Percentiles rank a stretch among this genome's conserved stretches.
Conservation (phyloP, 495 filamentous ascomycete genomes). For the Massariosphaeria phaeospora region DNA sequence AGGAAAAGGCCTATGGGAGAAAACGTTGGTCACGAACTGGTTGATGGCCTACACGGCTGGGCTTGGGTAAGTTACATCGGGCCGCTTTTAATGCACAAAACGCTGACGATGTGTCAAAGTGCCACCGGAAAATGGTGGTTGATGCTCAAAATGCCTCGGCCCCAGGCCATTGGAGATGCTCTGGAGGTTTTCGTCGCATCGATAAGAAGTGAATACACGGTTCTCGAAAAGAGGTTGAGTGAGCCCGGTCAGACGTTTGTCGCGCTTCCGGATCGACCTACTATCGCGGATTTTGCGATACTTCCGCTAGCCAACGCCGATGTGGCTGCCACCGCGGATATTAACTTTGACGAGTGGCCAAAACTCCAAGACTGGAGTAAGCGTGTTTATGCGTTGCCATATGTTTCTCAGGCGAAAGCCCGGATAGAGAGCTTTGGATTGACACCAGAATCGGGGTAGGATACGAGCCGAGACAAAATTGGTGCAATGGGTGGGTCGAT, state of each 20-base stretch:
- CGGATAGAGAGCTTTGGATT: too few species aligned
- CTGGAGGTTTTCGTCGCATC: neutral
- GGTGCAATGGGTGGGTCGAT: too few species aligned
- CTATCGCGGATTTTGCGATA: conserved; percentile 23
- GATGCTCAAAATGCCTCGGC: neutral
- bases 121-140: conserved; percentile 19
- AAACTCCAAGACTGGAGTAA: conserved; percentile 16
- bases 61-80: conserved; percentile 10
- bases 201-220: conserved; percentile 11
- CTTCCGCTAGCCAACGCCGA: conserved; percentile 14
- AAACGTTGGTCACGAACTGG: conserved; percentile 9
- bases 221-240: conserved; percentile 4
- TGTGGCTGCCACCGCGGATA: conserved; percentile 13
- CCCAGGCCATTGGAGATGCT: neutral
- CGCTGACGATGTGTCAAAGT: neutral
- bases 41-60: conserved; percentile 11
- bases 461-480: too few species aligned
- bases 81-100: too few species aligned
- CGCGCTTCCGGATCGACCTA: conserved; percentile 11
- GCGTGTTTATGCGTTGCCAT: too few species aligned
- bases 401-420: too few species aligned
- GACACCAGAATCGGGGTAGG: too few species aligned
- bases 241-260: conserved; percentile 11
- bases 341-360: conserved; percentile 9
- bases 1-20: conserved; percentile 4